Evolutionary conservation across 140 eudicot species (phyloP).

Genomic region (Cichorium intybus): DNA sequence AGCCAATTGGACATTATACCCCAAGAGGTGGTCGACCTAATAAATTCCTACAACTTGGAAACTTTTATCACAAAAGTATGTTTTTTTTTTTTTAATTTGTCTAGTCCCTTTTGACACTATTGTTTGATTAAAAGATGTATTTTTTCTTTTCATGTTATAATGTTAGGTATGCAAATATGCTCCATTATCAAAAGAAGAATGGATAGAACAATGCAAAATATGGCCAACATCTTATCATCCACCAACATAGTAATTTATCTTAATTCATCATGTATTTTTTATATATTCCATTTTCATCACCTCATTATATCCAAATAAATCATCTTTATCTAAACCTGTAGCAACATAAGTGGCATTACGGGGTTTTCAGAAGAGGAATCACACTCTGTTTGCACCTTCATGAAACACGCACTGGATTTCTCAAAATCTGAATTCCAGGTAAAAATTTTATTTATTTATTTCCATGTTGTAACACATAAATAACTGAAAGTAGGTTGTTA

Average conservation of each 20-base stretch:
- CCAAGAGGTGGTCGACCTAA: conserved; percentile 57
- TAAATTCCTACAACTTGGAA: conserved; percentile 68
- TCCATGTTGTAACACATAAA: too few relatives aligned
- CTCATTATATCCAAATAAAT: neutral
- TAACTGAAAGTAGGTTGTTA: conserved; percentile 7
- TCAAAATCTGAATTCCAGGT: conserved; percentile 60
- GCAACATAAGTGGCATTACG: conserved; percentile 83
- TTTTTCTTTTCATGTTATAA: conserved; percentile 1
- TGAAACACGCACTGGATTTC: conserved; percentile 61
- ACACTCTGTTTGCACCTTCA: conserved; percentile 48
- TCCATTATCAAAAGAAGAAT: conserved; percentile 82
- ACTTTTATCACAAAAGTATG: conserved; percentile 77
- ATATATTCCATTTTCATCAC: conserved; percentile 9
- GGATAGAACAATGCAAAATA: conserved; percentile 86
- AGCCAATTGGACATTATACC: conserved; percentile 39
- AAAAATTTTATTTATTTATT: conserved; percentile 9
- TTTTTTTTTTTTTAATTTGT: neutral
- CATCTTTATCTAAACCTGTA: conserved; percentile 35
- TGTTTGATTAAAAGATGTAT: neutral
- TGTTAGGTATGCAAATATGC: conserved; percentile 62
- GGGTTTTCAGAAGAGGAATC: conserved; percentile 81
- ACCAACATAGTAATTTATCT: conserved; percentile 64
- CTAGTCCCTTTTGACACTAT: neutral
- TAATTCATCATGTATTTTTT: neutral
- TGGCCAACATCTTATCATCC: conserved; percentile 99